Evolutionary conservation across 2,329 filamentous ascomycete genomes (phyloP).

Genomic region (Fusarium heterosporum): DNA sequence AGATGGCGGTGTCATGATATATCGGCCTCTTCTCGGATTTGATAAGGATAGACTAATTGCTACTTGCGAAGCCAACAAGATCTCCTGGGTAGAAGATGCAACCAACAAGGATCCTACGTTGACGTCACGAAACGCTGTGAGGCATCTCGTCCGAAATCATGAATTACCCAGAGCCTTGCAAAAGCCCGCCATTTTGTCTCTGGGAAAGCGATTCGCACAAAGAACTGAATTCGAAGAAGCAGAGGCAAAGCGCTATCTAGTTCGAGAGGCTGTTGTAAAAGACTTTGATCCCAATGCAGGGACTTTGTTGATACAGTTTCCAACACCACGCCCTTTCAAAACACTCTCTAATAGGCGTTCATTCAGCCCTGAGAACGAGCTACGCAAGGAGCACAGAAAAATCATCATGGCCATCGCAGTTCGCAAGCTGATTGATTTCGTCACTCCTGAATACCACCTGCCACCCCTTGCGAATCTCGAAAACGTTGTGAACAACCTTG

Average conservation of each 20-base stretch:
- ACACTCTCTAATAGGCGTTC: constrained; percentile 42
- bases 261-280: constrained; percentile 58
- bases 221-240: constrained; percentile 60
- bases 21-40: constrained; percentile 77
- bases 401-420: constrained; percentile 60
- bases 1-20: constrained; percentile 72
- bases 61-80: constrained; percentile 75
- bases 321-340: constrained; percentile 36
- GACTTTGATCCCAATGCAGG: constrained; percentile 62
- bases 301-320: constrained; percentile 60
- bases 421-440: constrained; percentile 61
- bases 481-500: constrained; percentile 60
- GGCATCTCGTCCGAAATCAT: constrained; percentile 70
- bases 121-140: constrained; percentile 84
- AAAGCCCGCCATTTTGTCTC: constrained; percentile 69
- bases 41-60: constrained; percentile 78
- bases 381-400: constrained; percentile 53
- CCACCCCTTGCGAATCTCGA: constrained; percentile 59
- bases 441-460: constrained; percentile 61
- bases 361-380: constrained; percentile 38
- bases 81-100: constrained; percentile 85
- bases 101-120: constrained; percentile 84
- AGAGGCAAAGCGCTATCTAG: constrained; percentile 67
- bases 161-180: constrained; percentile 77
- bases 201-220: constrained; percentile 66